These are phyloP conservation scores for Bauhinia variegata DNA, from an alignment of 306 rosid species.

Conservation along the genomic window DNA sequence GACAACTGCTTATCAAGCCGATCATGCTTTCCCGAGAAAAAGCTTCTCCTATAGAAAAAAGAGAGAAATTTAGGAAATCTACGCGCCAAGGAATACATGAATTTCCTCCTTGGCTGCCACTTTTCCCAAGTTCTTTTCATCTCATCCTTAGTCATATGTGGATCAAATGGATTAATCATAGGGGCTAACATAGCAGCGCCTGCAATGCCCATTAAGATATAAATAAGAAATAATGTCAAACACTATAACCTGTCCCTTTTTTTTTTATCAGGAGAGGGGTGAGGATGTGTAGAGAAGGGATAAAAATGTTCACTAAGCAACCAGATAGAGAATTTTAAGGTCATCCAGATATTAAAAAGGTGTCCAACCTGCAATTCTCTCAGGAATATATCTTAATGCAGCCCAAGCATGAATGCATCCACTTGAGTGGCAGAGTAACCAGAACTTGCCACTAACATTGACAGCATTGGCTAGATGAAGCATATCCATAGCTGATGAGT, in stretches of 20 bases:
- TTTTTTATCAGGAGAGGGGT: background rate
- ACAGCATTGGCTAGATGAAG: conserved; percentile 66
- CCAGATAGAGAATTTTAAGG: background rate
- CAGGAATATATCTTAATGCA: conserved; percentile 81
- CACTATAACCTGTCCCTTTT: background rate
- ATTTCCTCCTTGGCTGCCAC: conserved; percentile 74
- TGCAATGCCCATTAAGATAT: conserved; percentile 46
- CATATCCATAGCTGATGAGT: conserved; percentile 86
- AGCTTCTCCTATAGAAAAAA: conserved; percentile 63
- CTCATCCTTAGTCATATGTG: conserved; percentile 78
- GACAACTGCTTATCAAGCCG: conserved; percentile 66
- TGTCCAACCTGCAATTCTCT: conserved; percentile 78
- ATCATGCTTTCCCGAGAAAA: conserved; percentile 80
- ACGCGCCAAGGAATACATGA: conserved; percentile 66
- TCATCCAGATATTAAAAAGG: background rate
- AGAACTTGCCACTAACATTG: conserved; percentile 76
- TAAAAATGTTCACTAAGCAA: conserved; percentile 17
- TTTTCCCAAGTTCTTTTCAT: conserved; percentile 78
- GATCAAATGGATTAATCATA: conserved; percentile 78
- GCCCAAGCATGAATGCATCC: conserved; percentile 94
- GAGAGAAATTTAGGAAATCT: conserved; percentile 77
- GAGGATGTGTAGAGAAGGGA: background rate
- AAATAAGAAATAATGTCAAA: conserved; percentile 33
- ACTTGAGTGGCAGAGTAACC: conserved; percentile 85
- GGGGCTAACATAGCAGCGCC: conserved; percentile 92